Evolutionary conservation across 2,329 filamentous ascomycete genomes (phyloP), one percentile per base, ranked within the genome.

Genomic region (Fusarium proliferatum): DNA sequence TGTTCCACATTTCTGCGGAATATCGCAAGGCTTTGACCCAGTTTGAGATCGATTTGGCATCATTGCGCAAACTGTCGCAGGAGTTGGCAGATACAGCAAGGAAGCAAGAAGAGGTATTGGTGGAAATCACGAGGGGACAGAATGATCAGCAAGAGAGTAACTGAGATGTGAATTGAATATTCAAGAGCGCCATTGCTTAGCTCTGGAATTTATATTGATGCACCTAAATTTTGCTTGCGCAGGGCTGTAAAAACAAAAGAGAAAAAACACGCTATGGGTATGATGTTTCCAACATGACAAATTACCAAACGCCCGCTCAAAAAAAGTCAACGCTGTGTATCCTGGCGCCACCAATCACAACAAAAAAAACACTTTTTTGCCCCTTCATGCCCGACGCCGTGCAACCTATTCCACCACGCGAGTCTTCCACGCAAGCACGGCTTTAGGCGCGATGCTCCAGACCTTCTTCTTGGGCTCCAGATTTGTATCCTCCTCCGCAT

Each of bases 321-420:
- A 30, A 30, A 21, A 39, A 6, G 3, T 8, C 15, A 53, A 48
- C 11, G 11, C 43, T 23, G 26, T 34, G 23, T 56, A 42, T 61
- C n/a, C 33, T 21, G 11, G 33, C 42, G 55, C 41, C 30, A 26
- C 39, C 42, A 56, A 61, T 41, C 28, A 52, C 16, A 52, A 52
- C 5, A 67, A 58, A 46, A 15, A 46, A 48, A 43, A 15, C 41
- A 67, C 34, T 33, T 57, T 51, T 69, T 59, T 74, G 85, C 17
- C 69, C 87, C 89, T 33, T 85, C 90, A 16, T 90, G 91, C 39
- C 26, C 38, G 17, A 46, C 30, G 9, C 34, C n/a, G 21, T 28
- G 16, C 43, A 21, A 16, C 19, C 36, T 55, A 69, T 45, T 30
- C 39, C 36, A 33, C 8, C 3, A 9, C n/a, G 5, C 51, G 59